phyloP scores from a whole-genome alignment of 2,329 filamentous ascomycete species.

The Penicillium sp. region DNA sequence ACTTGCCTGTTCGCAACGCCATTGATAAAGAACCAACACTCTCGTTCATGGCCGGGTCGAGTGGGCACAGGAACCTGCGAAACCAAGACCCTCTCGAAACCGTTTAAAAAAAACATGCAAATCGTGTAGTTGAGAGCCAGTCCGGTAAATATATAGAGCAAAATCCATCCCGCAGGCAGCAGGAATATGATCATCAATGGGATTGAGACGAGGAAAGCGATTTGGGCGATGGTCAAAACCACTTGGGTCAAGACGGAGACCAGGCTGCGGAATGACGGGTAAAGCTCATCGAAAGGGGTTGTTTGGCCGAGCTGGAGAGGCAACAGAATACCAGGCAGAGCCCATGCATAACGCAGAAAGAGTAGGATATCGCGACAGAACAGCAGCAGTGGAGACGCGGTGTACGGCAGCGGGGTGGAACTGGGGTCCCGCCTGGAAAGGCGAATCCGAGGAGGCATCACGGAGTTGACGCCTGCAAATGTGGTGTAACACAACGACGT shows the following conservation, averaged over 20 bases:
- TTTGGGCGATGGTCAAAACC: conserved; percentile 63
- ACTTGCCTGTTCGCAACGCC: conserved; percentile 59
- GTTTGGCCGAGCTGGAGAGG: conserved; percentile 60
- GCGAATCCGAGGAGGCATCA: conserved; percentile 17
- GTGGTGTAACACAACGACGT: too few relatives aligned
- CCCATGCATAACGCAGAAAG: conserved; percentile 36
- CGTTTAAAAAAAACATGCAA: conserved; percentile 41
- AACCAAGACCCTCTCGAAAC: conserved; percentile 55
- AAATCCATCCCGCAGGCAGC: conserved; percentile 43
- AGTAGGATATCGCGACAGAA: conserved; percentile 46
- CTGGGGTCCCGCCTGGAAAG: conserved; percentile 14
- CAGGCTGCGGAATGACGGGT: conserved; percentile 61
- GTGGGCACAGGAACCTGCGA: conserved; percentile 26
- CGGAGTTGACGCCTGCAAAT: background rate
- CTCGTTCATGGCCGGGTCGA: conserved; percentile 55
- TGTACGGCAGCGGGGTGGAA: conserved; percentile 39
- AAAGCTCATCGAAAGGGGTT: conserved; percentile 66
- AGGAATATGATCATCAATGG: conserved; percentile 53
- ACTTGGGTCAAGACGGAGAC: conserved; percentile 62
- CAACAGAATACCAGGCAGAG: conserved; percentile 64
- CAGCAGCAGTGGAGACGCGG: conserved; percentile 44
- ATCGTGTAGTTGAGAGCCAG: conserved; percentile 35
- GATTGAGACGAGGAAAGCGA: conserved; percentile 63
- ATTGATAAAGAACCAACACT: conserved; percentile 82
- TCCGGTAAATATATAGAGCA: conserved; percentile 31